Evolutionary conservation across 1,284 basidiomycete genomes (phyloP), one percentile per base, ranked within the genome.

Genomic region (Neotropicomus parvogracilis): DNA sequence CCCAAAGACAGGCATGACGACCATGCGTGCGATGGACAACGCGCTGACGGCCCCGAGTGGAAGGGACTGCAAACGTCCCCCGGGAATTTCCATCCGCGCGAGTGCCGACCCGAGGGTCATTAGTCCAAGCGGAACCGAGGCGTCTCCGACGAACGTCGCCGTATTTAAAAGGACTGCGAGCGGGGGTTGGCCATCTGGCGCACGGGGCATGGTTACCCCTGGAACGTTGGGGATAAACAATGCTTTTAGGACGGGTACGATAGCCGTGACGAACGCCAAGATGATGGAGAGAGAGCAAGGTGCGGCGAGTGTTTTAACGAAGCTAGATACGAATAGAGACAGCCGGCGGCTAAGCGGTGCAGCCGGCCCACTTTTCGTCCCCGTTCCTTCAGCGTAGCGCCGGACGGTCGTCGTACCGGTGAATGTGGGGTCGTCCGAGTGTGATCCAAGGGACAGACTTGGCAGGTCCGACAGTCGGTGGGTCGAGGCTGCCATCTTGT

Each of bases 131-230:
- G 90, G 90, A 1, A 92, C 80, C 1, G 80, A 79, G 0, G 88
- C 85, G 0, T 69, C 80, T 1, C 88, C 88, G 11, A 91, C 72
- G 59, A 91, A 91, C 1, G 67, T 68, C 0, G 83, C 70, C 0
- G 84, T 81, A 49, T 88, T 81, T 35, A 84, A 60, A 26, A 88
- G 50, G 55, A 88, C 82, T 0, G 80, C 75, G 14, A 91, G 74
- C 0, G 88, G 88, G 1, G 88, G 87, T 50, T 80, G 75, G 0
- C 84, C 85, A 56, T 91, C 88, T 0, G 89, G 89, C 0, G 83
- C 85, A 24, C 73, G 65, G 1, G 80, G 78, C 38, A 87, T 81
- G 27, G 74, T 64, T 0, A 67, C 72, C 1, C 73, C 74, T 0
- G 75, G 67, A 1, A 82, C 73, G 8, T 39, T 53, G 21, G 69